phyloP scores from a whole-genome alignment of 2,329 filamentous ascomycete genomes.

The Microcera coccophila region DNA sequence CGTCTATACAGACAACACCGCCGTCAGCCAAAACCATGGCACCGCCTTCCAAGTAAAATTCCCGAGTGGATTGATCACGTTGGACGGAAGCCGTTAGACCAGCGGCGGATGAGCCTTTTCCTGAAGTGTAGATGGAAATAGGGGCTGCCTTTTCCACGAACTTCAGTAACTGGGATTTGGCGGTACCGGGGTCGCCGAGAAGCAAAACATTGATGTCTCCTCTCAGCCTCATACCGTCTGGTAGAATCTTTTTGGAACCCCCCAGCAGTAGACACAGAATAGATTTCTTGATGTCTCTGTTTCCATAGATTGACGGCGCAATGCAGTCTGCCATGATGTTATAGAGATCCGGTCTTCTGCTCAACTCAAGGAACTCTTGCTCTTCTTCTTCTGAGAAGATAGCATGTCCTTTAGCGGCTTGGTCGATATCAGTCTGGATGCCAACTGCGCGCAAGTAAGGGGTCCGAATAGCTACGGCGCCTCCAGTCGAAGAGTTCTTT shows the following conservation, averaged over 20 bases:
- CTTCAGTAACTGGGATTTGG: slow-evolving; percentile 94
- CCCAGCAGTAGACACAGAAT: slow-evolving; percentile 91
- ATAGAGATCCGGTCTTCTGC: slow-evolving; percentile 87
- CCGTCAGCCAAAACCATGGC: slow-evolving; percentile 98
- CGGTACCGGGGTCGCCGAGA: slow-evolving; percentile 94
- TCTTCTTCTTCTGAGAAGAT: slow-evolving; percentile 93
- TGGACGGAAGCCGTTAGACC: slow-evolving; percentile 97
- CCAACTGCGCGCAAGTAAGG: slow-evolving; percentile 92
- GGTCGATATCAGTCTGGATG: slow-evolving; percentile 84
- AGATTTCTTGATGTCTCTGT: slow-evolving; percentile 92
- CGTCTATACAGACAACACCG: slow-evolving; percentile 96
- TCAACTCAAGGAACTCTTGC: slow-evolving; percentile 91
- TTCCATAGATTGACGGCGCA: slow-evolving; percentile 95
- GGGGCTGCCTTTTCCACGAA: slow-evolving; percentile 96
- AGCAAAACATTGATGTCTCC: slow-evolving; percentile 97
- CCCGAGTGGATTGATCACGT: slow-evolving; percentile 82
- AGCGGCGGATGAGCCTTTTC: slow-evolving; percentile 94
- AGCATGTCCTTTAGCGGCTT: slow-evolving; percentile 78
- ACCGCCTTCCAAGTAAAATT: slow-evolving; percentile 97
- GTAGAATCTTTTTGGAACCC: slow-evolving; percentile 94
- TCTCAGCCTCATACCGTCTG: slow-evolving; percentile 94
- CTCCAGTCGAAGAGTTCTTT: slow-evolving; percentile 68
- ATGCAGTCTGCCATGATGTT: slow-evolving; percentile 86
- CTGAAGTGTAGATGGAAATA: slow-evolving; percentile 97
- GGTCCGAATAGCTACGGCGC: slow-evolving; percentile 90